Conservation (phyloP, 768 basidiomycete species). For the Phaeotremella skinneri region DNA sequence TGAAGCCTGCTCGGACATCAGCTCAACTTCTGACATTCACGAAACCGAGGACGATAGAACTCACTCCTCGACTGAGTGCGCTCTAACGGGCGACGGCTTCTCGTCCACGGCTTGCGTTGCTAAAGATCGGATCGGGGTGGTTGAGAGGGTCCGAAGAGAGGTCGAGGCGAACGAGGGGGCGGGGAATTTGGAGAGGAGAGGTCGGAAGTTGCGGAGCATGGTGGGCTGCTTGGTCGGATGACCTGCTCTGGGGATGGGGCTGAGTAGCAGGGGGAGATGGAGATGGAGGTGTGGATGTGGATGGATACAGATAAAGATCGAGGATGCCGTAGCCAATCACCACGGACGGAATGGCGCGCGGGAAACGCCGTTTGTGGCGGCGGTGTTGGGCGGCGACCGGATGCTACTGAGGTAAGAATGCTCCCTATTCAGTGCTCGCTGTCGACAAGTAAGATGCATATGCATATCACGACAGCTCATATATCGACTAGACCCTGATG, state of each 20-base stretch:
- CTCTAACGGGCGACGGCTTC: constrained; percentile 34
- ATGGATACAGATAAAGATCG: not conserved
- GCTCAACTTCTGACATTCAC: constrained; percentile 1
- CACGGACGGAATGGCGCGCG: not conserved
- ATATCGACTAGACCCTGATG: constrained; percentile 42
- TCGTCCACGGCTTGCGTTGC: constrained; percentile 38
- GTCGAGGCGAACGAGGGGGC: constrained; percentile 8
- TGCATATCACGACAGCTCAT: constrained; percentile 9
- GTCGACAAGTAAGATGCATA: not conserved
- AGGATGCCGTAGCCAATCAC: not conserved
- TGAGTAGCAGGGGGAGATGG: not conserved
- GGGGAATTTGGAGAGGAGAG: constrained; percentile 21
- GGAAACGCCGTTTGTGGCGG: constrained; percentile 5
- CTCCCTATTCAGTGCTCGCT: too few species aligned
- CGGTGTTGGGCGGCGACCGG: too few species aligned
- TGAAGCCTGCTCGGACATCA: constrained; percentile 56
- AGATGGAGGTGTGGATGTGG: not conserved
- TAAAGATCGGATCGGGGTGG: constrained; percentile 30
- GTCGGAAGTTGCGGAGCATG: constrained; percentile 32
- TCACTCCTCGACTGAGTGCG: constrained; percentile 51
- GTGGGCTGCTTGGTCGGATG: not conserved
- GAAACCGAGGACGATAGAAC: constrained; percentile 9
- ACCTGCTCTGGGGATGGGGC: constrained; percentile 2
- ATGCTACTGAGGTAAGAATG: too few species aligned
- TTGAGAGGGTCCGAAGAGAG: constrained; percentile 23